A percentile compares a stretch with the other conserved stretches of the same genome.
Conservation (phyloP, 2,329 filamentous ascomycete species). For the Cordyceps farinosa region DNA sequence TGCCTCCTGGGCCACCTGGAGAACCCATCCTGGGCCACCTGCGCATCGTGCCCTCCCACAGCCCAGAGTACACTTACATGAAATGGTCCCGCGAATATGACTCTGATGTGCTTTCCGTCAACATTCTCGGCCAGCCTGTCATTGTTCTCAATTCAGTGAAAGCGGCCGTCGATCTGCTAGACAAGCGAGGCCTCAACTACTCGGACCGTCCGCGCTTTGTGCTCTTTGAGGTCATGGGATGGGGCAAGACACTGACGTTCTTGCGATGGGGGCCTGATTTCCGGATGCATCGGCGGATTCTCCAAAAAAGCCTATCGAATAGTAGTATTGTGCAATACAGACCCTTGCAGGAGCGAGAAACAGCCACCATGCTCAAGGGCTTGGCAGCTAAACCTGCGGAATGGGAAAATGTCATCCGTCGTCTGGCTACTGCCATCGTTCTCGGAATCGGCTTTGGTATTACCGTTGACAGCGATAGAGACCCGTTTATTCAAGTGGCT, state of each 20-base stretch:
- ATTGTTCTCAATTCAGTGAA: slow-evolving; percentile 43
- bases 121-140: slow-evolving; percentile 32
- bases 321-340: slow-evolving; percentile 34
- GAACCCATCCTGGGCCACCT: slow-evolving; percentile 42
- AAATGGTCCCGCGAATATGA: slow-evolving; percentile 48
- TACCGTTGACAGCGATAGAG: slow-evolving; percentile 32
- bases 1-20: slow-evolving; percentile 33
- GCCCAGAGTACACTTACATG: slow-evolving; percentile 31
- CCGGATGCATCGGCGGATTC: slow-evolving; percentile 40
- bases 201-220: slow-evolving; percentile 44
- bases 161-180: slow-evolving; percentile 42
- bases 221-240: slow-evolving; percentile 42
- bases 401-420: slow-evolving; percentile 37
- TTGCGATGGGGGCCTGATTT: slow-evolving; percentile 40
- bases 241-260: slow-evolving; percentile 45
- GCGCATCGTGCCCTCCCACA: slow-evolving; percentile 38
- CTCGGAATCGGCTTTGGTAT: slow-evolving; percentile 44
- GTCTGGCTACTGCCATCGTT: slow-evolving; percentile 40
- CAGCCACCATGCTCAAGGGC: slow-evolving; percentile 28
- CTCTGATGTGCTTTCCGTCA: slow-evolving; percentile 33
- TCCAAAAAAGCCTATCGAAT: slow-evolving; percentile 42
- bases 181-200: slow-evolving; percentile 43
- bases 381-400: slow-evolving; percentile 30
- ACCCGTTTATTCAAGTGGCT: slow-evolving; percentile 40
- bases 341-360: slow-evolving; percentile 35